Base-by-base conservation (phyloP, 2,329 filamentous ascomycete species). In the Diaporthe sp. region DNA sequence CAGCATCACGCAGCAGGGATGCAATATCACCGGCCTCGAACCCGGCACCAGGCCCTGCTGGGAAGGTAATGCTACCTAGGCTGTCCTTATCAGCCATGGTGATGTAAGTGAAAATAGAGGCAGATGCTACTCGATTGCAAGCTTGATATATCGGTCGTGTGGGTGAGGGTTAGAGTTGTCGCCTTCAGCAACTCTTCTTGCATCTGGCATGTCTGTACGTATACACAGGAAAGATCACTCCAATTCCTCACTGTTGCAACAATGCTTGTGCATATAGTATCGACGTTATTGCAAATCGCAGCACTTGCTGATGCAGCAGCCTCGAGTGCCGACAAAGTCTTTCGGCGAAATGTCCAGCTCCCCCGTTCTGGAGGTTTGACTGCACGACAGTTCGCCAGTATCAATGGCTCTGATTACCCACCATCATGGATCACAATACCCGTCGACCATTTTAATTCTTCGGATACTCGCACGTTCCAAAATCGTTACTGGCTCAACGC, bases 401-500 rank as follows among this genome's bases (percentile, higher is more conserved):
- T 64, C 25, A 66, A 72, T 35, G 71, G 58, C 28, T 67, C 58
- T 40, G 60, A 72, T n/a, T 72, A 72, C 28, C 71, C 71, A 19
- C 47, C 71, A 35, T 72, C 58, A 8, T 72, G 60, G 60, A 50
- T 76, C n/a, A 77, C 78, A 35, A 60, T 78, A 4, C 78, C 78
- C 13, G 69, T 79, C 2, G 78, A 79, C 42, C 78, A 79, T 42
- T 79, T 79, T 74, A 76, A 77, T 67, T 0, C 33, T 12, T 73
- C 76, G 8, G 60, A 76, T 38, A 73, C 69, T n/a, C 77, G 77
- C 66, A 79, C 78, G 4, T 80, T 76, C 54, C 54, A 75, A 19
- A 79, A 78, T 74, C 61, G 78, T 4, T 80, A 74, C 54, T 80
- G 77, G 42, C 76, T 78, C 69, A 80, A 79, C 47, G 78, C 79